Evolutionary conservation across 2,329 filamentous ascomycete species (phyloP).

Genomic region (Bimuria novae-zelandiae): DNA sequence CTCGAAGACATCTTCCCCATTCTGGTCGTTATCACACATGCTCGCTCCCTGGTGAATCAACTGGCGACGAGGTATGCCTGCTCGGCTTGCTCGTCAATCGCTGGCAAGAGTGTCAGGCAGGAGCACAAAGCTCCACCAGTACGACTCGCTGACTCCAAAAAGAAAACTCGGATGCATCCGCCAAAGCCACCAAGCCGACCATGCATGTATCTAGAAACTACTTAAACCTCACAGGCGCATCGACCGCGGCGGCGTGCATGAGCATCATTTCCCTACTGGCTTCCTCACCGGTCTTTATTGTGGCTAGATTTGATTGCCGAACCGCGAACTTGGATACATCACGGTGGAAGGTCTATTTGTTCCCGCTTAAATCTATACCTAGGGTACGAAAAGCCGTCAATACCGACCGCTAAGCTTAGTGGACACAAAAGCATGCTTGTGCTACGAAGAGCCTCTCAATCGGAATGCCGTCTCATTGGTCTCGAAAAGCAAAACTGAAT

Average conservation of each 20-base stretch:
- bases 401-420: slow-evolving; percentile 24
- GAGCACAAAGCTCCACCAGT: slow-evolving; percentile 5
- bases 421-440: slow-evolving; percentile 23
- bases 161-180: not conserved
- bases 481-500: slow-evolving; percentile 26
- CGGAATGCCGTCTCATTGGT: slow-evolving; percentile 30
- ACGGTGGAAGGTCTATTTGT: not conserved
- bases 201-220: slow-evolving; percentile 14
- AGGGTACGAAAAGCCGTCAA: slow-evolving; percentile 23
- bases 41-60: slow-evolving; percentile 33
- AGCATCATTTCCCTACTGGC: not conserved
- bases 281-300: slow-evolving; percentile 13
- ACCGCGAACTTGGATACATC: not conserved
- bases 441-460: slow-evolving; percentile 23
- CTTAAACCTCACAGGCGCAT: not conserved
- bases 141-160: slow-evolving; percentile 2
- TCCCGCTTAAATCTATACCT: slow-evolving; percentile 1
- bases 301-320: not conserved
- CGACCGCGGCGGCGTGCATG: not conserved
- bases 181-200: slow-evolving; percentile 7
- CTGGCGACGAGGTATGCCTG: slow-evolving; percentile 21
- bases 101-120: slow-evolving; percentile 8
- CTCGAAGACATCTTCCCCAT: slow-evolving; percentile 36
- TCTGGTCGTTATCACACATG: slow-evolving; percentile 28
- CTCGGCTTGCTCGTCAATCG: slow-evolving; percentile 14